These are phyloP conservation scores for Pyricularia sp. DNA, from an alignment of 2,329 filamentous ascomycete species.

Conservation along the genomic window DNA sequence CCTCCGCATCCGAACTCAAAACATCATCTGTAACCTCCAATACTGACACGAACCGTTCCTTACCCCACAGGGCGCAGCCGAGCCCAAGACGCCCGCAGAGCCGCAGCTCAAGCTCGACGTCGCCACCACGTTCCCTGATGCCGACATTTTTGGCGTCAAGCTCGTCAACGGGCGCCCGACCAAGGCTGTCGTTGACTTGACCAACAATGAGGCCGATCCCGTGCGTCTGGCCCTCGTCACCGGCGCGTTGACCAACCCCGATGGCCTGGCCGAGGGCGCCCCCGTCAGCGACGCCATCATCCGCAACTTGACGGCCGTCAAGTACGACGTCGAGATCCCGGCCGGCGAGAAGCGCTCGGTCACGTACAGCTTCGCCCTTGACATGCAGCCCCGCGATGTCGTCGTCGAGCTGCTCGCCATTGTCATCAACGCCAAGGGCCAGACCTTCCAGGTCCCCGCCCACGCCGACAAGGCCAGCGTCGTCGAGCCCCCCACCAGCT, in stretches of 20 bases:
- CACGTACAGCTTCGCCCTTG: slow-evolving; percentile 77
- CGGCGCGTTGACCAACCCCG: slow-evolving; percentile 58
- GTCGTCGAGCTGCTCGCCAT: slow-evolving; percentile 69
- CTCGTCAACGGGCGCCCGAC: slow-evolving; percentile 88
- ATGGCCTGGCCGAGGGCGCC: slow-evolving; percentile 37
- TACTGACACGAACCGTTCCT: not conserved
- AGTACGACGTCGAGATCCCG: slow-evolving; percentile 65
- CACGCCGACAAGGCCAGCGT: slow-evolving; percentile 78
- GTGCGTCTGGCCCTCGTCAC: slow-evolving; percentile 69
- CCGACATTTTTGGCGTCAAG: slow-evolving; percentile 90
- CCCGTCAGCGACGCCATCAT: slow-evolving; percentile 48
- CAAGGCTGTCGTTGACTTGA: slow-evolving; percentile 70
- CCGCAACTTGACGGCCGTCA: slow-evolving; percentile 74
- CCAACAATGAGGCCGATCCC: slow-evolving; percentile 71
- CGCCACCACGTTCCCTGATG: slow-evolving; percentile 52
- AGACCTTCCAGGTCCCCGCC: slow-evolving; percentile 66
- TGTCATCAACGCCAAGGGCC: slow-evolving; percentile 53
- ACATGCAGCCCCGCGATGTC: slow-evolving; percentile 89
- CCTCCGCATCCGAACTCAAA: not conserved
- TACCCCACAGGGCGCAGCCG: slow-evolving; percentile 5
- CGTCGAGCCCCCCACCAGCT: slow-evolving; percentile 36
- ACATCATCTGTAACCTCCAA: not conserved
- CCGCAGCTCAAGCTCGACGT: slow-evolving; percentile 54
- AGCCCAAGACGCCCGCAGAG: slow-evolving; percentile 13
- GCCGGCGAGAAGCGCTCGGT: slow-evolving; percentile 68